phyloP scores from a whole-genome alignment of 768 basidiomycete genomes.

The Termitomyces eurrhizus region DNA sequence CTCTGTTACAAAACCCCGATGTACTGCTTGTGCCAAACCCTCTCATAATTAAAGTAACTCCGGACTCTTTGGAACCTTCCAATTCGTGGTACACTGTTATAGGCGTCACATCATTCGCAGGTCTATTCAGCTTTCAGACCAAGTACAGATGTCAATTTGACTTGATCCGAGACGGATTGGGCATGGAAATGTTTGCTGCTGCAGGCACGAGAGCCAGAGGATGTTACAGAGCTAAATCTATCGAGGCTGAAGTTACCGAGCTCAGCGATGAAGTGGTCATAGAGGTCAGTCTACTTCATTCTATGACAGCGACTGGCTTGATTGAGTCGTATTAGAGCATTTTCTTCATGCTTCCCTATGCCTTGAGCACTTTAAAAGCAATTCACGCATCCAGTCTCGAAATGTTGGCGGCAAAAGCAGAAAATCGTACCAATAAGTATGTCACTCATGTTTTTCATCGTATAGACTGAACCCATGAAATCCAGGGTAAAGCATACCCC shows the following conservation, averaged over 20 bases:
- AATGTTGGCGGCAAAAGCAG: slow-evolving; percentile 21
- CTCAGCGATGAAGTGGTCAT: slow-evolving; percentile 24
- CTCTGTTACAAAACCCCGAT: slow-evolving; percentile 29
- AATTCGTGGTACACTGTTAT: slow-evolving; percentile 24
- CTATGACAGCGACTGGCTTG: not conserved
- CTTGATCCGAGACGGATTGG: slow-evolving; percentile 21
- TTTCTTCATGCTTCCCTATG: slow-evolving; percentile 32
- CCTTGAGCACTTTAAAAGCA: slow-evolving; percentile 24
- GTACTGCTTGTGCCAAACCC: slow-evolving; percentile 27
- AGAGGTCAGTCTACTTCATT: slow-evolving; percentile 21
- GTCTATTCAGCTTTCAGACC: slow-evolving; percentile 21
- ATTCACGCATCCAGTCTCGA: slow-evolving; percentile 26
- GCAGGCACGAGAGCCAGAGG: slow-evolving; percentile 22
- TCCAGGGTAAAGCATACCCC: not conserved
- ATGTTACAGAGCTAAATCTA: slow-evolving; percentile 15
- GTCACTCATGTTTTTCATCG: slow-evolving; percentile 1
- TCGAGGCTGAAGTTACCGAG: slow-evolving; percentile 16
- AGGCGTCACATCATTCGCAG: slow-evolving; percentile 25
- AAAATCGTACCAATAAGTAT: slow-evolving; percentile 12
- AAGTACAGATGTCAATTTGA: slow-evolving; percentile 22
- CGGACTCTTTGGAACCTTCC: slow-evolving; percentile 21
- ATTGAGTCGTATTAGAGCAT: slow-evolving; percentile 21
- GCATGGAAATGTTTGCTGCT: slow-evolving; percentile 20
- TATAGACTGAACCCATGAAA: not conserved
- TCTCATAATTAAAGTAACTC: slow-evolving; percentile 22